Evolutionary conservation across 306 rosid genomes (phyloP).

Genomic region (Cercis canadensis): DNA sequence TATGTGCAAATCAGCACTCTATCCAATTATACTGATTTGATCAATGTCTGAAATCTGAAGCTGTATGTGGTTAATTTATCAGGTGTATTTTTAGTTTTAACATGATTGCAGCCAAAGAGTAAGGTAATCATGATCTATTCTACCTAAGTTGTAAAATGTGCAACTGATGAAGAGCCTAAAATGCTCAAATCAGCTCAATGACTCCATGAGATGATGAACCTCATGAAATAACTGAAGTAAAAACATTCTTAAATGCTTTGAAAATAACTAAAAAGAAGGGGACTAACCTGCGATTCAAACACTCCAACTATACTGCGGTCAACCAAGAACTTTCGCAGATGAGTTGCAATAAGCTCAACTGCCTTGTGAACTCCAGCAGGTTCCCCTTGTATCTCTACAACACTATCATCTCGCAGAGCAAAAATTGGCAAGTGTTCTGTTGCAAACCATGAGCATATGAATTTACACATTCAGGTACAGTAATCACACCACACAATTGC

Average conservation of each 20-base stretch:
- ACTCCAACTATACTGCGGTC: constrained; percentile 67
- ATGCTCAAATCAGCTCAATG: neutral
- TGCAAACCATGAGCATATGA: neutral
- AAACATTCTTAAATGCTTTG: neutral
- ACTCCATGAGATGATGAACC: too few relatives aligned
- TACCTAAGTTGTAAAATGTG: neutral
- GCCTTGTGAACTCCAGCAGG: constrained; percentile 58
- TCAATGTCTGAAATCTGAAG: too few relatives aligned
- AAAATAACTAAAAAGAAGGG: constrained; percentile 7
- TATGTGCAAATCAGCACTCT: too few relatives aligned
- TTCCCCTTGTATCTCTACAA: constrained; percentile 69
- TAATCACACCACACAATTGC: constrained; percentile 8
- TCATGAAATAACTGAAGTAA: neutral
- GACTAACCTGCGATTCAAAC: constrained; percentile 58
- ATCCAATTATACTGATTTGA: too few relatives aligned
- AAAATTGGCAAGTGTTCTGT: constrained; percentile 60
- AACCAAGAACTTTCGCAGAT: constrained; percentile 64
- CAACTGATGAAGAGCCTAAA: neutral
- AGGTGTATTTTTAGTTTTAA: too few relatives aligned
- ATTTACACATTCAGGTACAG: constrained; percentile 19
- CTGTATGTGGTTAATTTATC: too few relatives aligned
- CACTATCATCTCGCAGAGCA: constrained; percentile 60
- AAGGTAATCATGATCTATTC: neutral
- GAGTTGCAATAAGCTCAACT: constrained; percentile 60
- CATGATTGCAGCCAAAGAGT: too few relatives aligned